Conservation (phyloP, 306 rosid genomes). For the Vachellia collinsii region DNA sequence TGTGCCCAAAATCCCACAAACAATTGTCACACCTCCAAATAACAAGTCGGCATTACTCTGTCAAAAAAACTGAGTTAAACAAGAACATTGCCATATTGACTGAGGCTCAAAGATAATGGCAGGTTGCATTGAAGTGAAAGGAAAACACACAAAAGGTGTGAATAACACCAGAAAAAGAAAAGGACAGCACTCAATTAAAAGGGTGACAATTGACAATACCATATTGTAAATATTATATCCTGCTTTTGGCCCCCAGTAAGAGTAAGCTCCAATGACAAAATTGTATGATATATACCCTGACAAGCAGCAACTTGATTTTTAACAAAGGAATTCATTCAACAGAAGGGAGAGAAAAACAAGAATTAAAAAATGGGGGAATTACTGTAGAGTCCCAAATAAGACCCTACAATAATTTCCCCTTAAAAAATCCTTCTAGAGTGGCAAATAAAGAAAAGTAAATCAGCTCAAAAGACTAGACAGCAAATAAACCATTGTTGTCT, state of each 20-base stretch:
- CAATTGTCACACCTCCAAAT: constrained; percentile 83
- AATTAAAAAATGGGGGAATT: too few relatives aligned
- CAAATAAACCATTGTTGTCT: constrained; percentile 17
- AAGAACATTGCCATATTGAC: constrained; percentile 30
- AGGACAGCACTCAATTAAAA: neutral
- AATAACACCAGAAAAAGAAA: neutral
- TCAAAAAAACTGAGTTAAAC: constrained; percentile 34
- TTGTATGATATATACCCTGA: constrained; percentile 81
- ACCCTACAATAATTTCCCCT: too few relatives aligned
- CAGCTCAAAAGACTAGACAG: constrained; percentile 16
- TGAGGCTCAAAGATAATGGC: neutral
- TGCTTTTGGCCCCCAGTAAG: constrained; percentile 98
- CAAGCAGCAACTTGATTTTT: constrained; percentile 29
- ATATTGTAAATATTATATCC: constrained; percentile 87
- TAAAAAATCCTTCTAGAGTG: neutral
- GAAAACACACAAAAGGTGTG: constrained; percentile 1
- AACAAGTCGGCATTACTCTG: constrained; percentile 84
- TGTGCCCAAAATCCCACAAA: constrained; percentile 88
- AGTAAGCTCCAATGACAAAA: constrained; percentile 95
- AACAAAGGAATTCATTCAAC: neutral
- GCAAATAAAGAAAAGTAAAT: neutral
- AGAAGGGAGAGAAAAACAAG: neutral
- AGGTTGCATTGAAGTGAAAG: constrained; percentile 21
- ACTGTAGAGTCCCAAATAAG: too few relatives aligned
- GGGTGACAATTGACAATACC: constrained; percentile 53